Conservation (phyloP, 495 filamentous ascomycete species). For the Cercophora sp. region DNA sequence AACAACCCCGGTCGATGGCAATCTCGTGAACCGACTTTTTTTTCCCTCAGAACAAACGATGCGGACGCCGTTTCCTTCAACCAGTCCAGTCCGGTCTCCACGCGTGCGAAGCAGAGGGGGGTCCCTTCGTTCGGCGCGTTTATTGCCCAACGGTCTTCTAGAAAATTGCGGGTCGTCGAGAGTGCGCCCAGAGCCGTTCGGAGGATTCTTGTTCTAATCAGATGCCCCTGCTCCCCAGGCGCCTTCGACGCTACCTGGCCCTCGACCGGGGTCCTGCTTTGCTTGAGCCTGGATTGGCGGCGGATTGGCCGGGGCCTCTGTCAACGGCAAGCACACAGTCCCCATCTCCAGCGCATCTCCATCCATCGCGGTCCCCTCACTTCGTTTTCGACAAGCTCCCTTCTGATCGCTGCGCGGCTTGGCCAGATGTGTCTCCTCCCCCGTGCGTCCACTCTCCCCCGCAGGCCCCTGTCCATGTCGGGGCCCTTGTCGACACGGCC, state of each 20-base stretch:
- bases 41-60: constrained; percentile 22
- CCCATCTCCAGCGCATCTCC: constrained; percentile 2
- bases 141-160: constrained; percentile 46
- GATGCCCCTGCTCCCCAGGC: constrained; percentile 31
- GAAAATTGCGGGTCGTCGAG: constrained; percentile 39
- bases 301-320: constrained; percentile 20
- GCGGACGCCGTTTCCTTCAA: constrained; percentile 37
- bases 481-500: constrained; percentile 12
- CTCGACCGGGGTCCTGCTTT: constrained; percentile 22
- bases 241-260: constrained; percentile 23
- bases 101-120: constrained; percentile 3
- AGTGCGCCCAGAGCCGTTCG: constrained; percentile 29
- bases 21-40: constrained; percentile 37
- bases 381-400: constrained; percentile 13
- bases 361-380: constrained; percentile 8
- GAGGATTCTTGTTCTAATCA: constrained; percentile 48
- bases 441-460: constrained; percentile 20
- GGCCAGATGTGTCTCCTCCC: constrained; percentile 22
- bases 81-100: constrained; percentile 10
- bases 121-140: constrained; percentile 36
- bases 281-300: constrained; percentile 26
- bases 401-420: constrained; percentile 18
- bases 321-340: neutral
- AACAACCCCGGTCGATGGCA: constrained; percentile 30
- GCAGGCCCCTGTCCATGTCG: constrained; percentile 4